Percentiles rank a stretch among this genome's conserved stretches.
phyloP scores from a whole-genome alignment of 1,284 basidiomycete genomes.

The Schizopora paradoxa region DNA sequence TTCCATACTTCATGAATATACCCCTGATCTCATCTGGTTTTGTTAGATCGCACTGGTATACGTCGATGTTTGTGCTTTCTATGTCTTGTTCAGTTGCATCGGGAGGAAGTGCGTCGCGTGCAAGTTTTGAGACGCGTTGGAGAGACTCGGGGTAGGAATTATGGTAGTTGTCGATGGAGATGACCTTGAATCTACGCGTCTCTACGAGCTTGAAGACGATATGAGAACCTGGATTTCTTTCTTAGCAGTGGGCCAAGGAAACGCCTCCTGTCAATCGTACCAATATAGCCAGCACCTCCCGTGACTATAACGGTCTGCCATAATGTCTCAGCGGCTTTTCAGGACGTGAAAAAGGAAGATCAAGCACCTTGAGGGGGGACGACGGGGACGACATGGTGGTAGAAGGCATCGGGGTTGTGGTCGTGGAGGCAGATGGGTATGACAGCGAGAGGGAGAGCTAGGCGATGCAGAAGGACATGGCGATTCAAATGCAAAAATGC shows the following conservation, averaged over 20 bases:
- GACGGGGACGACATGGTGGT: slow-evolving; percentile 8
- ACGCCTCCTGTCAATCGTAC: slow-evolving; percentile 34
- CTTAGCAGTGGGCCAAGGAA: slow-evolving; percentile 4
- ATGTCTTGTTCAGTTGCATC: slow-evolving; percentile 60
- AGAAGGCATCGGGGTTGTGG: neutral
- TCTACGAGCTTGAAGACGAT: slow-evolving; percentile 83
- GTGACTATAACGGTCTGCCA: slow-evolving; percentile 78
- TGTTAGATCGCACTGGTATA: slow-evolving; percentile 72
- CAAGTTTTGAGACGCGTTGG: slow-evolving; percentile 72
- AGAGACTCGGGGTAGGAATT: slow-evolving; percentile 81
- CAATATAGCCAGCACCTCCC: slow-evolving; percentile 83
- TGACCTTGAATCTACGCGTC: slow-evolving; percentile 85
- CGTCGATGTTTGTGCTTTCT: slow-evolving; percentile 66
- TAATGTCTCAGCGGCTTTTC: too few relatives aligned
- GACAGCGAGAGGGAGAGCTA: neutral
- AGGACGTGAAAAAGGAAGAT: neutral
- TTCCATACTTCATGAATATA: slow-evolving; percentile 81
- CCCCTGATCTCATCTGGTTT: slow-evolving; percentile 62
- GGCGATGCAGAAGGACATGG: neutral
- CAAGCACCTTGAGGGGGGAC: slow-evolving; percentile 12
- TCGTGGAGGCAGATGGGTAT: neutral
- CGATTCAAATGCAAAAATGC: neutral
- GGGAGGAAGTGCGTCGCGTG: slow-evolving; percentile 60
- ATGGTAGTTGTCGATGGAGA: slow-evolving; percentile 91
- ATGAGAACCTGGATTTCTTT: slow-evolving; percentile 67